Evolutionary conservation across 2,329 filamentous ascomycete species (phyloP).

Genomic region (Beauveria sp.): DNA sequence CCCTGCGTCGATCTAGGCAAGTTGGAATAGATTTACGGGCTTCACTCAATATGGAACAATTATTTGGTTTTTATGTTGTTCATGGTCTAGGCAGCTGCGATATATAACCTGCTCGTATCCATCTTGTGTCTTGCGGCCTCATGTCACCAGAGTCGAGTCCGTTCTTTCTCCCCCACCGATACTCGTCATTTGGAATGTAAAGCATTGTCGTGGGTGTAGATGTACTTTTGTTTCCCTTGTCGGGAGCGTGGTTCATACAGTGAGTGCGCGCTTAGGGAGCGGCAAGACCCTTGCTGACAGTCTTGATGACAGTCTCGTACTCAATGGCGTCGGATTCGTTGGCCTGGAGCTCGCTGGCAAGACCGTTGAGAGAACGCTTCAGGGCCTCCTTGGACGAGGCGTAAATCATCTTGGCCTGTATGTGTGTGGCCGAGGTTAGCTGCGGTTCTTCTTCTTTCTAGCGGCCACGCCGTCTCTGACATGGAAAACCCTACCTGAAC

Average conservation of each 20-base stretch:
- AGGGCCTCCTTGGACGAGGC: conserved; percentile 81
- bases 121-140: neutral
- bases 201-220: neutral
- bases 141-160: neutral
- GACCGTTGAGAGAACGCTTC: conserved; percentile 69
- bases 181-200: conserved; percentile 1
- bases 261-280: conserved; percentile 30
- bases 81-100: conserved; percentile 7
- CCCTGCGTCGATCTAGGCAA: neutral
- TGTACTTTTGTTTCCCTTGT: neutral
- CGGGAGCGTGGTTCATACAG: neutral
- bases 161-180: neutral
- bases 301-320: conserved; percentile 61
- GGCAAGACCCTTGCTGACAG: conserved; percentile 56
- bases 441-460: neutral
- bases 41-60: neutral
- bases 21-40: neutral
- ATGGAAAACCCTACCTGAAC: conserved; percentile 53
- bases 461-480: neutral
- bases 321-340: conserved; percentile 80
- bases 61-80: neutral
- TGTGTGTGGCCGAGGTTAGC: conserved; percentile 11
- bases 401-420: conserved; percentile 81
- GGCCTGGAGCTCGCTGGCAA: conserved; percentile 73
- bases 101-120: conserved; percentile 11